Evolutionary conservation across 1,284 basidiomycete species (phyloP).

Genomic region (Phaffia rhodozyma): DNA sequence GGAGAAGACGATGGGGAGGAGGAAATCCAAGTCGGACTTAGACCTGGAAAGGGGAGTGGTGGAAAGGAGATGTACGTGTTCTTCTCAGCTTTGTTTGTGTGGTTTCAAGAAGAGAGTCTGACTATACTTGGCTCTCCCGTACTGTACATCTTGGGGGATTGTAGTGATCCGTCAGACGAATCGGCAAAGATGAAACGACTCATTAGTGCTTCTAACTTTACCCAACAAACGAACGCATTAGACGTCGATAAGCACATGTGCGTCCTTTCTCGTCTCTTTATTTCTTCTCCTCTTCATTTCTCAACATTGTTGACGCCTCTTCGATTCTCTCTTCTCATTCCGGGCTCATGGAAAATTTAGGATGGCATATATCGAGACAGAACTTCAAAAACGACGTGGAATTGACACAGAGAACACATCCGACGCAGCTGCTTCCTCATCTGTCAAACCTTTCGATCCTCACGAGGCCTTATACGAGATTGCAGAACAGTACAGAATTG

Average conservation of each 20-base stretch:
- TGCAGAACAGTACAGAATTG: constrained; percentile 48
- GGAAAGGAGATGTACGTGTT: constrained; percentile 41
- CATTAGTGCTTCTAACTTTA: constrained; percentile 83
- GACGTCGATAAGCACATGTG: constrained; percentile 98
- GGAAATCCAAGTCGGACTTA: constrained; percentile 48
- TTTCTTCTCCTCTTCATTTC: background rate
- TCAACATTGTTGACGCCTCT: constrained; percentile 1
- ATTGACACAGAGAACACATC: constrained; percentile 40
- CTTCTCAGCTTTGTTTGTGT: constrained; percentile 7
- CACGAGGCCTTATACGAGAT: constrained; percentile 71
- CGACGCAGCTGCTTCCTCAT: constrained; percentile 29
- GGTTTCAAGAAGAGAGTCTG: background rate
- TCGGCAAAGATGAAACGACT: constrained; percentile 54
- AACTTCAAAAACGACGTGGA: constrained; percentile 65
- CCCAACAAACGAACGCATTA: constrained; percentile 85
- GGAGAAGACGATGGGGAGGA: constrained; percentile 39
- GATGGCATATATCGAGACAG: constrained; percentile 96
- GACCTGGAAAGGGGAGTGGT: constrained; percentile 17
- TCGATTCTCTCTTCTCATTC: background rate
- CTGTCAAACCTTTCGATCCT: constrained; percentile 45
- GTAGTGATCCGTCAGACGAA: constrained; percentile 42
- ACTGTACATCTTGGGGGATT: background rate
- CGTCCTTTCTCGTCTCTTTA: constrained; percentile 27
- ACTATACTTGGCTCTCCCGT: background rate
- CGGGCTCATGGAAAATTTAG: constrained; percentile 36